A percentile compares a stretch with the other conserved stretches of the same genome.
phyloP scores from a whole-genome alignment of 768 basidiomycete species.

The Mycena albidolilacea region DNA sequence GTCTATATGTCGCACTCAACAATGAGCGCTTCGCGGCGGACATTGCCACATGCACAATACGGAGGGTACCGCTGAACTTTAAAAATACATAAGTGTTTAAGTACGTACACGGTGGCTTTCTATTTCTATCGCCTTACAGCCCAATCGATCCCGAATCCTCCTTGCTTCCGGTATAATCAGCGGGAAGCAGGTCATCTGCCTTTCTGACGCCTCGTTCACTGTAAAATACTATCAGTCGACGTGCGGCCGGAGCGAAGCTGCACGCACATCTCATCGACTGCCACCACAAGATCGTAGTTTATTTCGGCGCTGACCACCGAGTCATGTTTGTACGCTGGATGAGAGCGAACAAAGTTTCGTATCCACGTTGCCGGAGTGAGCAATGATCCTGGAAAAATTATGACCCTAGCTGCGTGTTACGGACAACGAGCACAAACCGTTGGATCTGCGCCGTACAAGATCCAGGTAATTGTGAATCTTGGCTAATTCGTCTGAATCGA shows the following conservation, averaged over 20 bases:
- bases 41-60: conserved; percentile 19
- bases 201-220: conserved; percentile 80
- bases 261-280: conserved; percentile 92
- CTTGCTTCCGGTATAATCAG: conserved; percentile 66
- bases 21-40: conserved; percentile 6
- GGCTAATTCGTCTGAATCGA: conserved; percentile 69
- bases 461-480: conserved; percentile 86
- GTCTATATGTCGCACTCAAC: conserved; percentile 8
- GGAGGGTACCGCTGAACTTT: conserved; percentile 13
- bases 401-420: conserved; percentile 9
- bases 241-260: conserved; percentile 5
- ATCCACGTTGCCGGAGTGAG: conserved; percentile 95
- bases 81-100: conserved; percentile 13
- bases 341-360: conserved; percentile 89
- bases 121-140: conserved; percentile 44
- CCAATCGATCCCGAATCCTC: conserved; percentile 63
- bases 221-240: conserved; percentile 28
- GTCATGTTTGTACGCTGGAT: conserved; percentile 93
- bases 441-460: conserved; percentile 82
- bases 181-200: conserved; percentile 76
- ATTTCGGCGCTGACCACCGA: conserved; percentile 94
- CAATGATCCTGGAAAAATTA: conserved; percentile 70
- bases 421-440: conserved; percentile 65
- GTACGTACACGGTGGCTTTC: conserved; percentile 11
- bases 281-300: conserved; percentile 93